Conservation (phyloP, 495 filamentous ascomycete species). For the Oidiodendron maius region DNA sequence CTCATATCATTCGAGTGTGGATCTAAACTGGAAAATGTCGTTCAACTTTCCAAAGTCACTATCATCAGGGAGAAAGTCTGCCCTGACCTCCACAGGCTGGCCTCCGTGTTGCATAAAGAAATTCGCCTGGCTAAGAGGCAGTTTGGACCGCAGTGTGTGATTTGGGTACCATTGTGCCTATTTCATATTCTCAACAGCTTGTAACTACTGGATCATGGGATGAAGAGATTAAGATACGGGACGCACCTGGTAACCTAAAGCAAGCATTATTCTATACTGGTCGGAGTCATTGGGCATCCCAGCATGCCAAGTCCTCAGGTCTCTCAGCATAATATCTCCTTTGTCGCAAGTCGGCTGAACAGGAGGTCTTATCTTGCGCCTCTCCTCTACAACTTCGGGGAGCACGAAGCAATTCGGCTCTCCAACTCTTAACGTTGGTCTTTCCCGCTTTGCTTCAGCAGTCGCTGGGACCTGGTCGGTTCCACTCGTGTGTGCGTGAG, state of each 20-base stretch:
- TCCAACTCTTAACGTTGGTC: conserved; percentile 17
- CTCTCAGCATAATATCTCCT: conserved; percentile 34
- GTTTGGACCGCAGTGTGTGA: conserved; percentile 19
- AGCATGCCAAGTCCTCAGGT: conserved; percentile 39
- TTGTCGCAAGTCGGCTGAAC: conserved; percentile 33
- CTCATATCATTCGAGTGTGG: conserved; percentile 4
- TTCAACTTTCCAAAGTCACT: conserved; percentile 17
- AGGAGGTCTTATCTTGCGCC: conserved; percentile 25
- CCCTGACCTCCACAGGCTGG: conserved; percentile 19
- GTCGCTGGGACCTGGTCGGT: conserved; percentile 21
- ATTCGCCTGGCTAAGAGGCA: conserved; percentile 19
- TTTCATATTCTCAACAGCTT: background rate
- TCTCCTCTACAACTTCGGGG: conserved; percentile 24
- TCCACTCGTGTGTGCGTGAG: conserved; percentile 27
- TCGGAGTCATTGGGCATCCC: conserved; percentile 38
- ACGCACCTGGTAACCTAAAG: conserved; percentile 28
- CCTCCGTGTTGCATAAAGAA: conserved; percentile 22
- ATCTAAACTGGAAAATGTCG: conserved; percentile 20
- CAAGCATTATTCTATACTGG: conserved; percentile 37
- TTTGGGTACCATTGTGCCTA: conserved; percentile 23
- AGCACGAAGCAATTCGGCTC: conserved; percentile 16
- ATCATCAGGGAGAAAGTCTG: conserved; percentile 17
- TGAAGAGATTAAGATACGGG: background rate
- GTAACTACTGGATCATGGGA: background rate
- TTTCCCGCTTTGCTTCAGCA: conserved; percentile 19